Conservation (phyloP, 768 basidiomycete genomes). For the Naganishia onofrii region DNA sequence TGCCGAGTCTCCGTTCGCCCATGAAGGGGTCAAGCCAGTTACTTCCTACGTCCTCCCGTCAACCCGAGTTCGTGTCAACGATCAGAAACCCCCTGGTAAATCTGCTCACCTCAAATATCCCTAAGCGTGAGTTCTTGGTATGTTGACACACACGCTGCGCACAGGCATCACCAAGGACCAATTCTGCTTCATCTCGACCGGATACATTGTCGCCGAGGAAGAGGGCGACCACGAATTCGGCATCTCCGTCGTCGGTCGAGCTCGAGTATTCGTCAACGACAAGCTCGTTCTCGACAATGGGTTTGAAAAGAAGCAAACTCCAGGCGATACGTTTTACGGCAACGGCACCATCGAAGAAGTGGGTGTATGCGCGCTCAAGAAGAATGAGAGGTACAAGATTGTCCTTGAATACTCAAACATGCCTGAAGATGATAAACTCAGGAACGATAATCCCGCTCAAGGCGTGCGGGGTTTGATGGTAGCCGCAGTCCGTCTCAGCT, state of each 20-base stretch:
- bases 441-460: constrained; percentile 62
- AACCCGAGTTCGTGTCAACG: constrained; percentile 65
- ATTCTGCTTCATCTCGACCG: constrained; percentile 56
- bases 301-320: constrained; percentile 35
- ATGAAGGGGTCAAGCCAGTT: constrained; percentile 54
- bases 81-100: constrained; percentile 61
- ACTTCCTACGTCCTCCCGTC: constrained; percentile 61
- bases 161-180: constrained; percentile 60
- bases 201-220: constrained; percentile 50
- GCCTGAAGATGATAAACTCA: constrained; percentile 66
- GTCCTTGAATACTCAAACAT: constrained; percentile 64
- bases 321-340: constrained; percentile 26
- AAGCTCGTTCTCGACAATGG: constrained; percentile 42
- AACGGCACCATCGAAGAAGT: constrained; percentile 65
- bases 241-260: constrained; percentile 43
- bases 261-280: constrained; percentile 39
- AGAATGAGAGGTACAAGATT: constrained; percentile 58
- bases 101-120: no score
- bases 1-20: constrained; percentile 58
- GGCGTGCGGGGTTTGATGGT: constrained; percentile 27
- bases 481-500: constrained; percentile 60
- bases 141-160: constrained; percentile 58
- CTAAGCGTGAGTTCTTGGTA: no score
- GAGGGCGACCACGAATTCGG: constrained; percentile 56
- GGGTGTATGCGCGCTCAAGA: constrained; percentile 56